Conservation (phyloP, 441 rosid species). For the Gossypium armourianum region DNA sequence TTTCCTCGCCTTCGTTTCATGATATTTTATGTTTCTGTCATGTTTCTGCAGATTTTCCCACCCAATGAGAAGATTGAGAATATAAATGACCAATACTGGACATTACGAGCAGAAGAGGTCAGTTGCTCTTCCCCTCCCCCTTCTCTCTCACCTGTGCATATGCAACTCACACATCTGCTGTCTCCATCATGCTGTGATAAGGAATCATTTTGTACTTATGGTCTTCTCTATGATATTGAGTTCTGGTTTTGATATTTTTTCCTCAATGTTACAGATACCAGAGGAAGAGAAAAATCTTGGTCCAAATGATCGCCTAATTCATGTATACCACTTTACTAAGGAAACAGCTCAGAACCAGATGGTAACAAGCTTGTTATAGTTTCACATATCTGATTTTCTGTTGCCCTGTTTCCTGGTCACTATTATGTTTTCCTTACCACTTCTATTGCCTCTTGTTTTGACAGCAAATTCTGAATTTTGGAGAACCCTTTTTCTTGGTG, state of each 20-base stretch:
- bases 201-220: neutral
- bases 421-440: neutral
- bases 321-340: slow-evolving; percentile 55
- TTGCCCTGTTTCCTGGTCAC: neutral
- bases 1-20: neutral
- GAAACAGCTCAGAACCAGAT: slow-evolving; percentile 61
- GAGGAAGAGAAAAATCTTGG: slow-evolving; percentile 71
- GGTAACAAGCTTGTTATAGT: neutral
- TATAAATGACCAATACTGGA: slow-evolving; percentile 72
- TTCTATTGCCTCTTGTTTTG: neutral
- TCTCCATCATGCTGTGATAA: neutral
- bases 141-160: neutral
- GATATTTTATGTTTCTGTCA: neutral
- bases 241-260: slow-evolving; percentile 5
- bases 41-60: slow-evolving; percentile 51
- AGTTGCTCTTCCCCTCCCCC: neutral
- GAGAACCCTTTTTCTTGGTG: slow-evolving; percentile 43
- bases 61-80: slow-evolving; percentile 55
- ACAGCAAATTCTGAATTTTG: slow-evolving; percentile 39
- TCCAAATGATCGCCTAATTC: slow-evolving; percentile 57
- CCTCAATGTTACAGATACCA: slow-evolving; percentile 35
- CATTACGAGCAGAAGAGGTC: slow-evolving; percentile 72
- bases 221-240: neutral
- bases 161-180: neutral
- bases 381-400: neutral